phyloP scores from a whole-genome alignment of 2,329 filamentous ascomycete species.

The Pyricularia pennisetigena region DNA sequence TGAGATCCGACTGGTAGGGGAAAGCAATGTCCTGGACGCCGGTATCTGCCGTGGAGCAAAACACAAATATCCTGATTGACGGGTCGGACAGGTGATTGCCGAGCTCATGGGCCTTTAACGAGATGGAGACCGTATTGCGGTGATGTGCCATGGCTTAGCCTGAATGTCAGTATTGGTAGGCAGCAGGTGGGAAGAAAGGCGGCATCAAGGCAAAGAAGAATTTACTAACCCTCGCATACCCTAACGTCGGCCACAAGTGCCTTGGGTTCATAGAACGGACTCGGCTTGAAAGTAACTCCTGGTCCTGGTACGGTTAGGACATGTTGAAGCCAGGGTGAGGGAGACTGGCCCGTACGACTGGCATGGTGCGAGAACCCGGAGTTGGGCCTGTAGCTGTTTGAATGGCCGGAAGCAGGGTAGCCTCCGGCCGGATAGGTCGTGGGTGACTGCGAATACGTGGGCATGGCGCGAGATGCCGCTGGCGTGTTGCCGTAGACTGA shows the following conservation, averaged over 20 bases:
- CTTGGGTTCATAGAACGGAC: constrained; percentile 74
- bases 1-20: constrained; percentile 85
- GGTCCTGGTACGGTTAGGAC: constrained; percentile 6
- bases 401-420: not conserved
- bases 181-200: not conserved
- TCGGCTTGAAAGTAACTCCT: constrained; percentile 47
- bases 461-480: not conserved
- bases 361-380: constrained; percentile 1
- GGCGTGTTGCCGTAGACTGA: not conserved
- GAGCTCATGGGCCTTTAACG: constrained; percentile 36
- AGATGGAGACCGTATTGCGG: constrained; percentile 35
- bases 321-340: not conserved
- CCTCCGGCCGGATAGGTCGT: not conserved
- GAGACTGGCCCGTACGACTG: constrained; percentile 2
- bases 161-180: not conserved
- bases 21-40: constrained; percentile 73
- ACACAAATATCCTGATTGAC: constrained; percentile 68
- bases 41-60: constrained; percentile 60
- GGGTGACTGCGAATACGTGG: constrained; percentile 2
- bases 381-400: constrained; percentile 3
- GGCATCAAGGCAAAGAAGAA: not conserved
- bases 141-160: constrained; percentile 45
- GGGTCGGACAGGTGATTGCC: constrained; percentile 48
- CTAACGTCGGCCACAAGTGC: constrained; percentile 54
- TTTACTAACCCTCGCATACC: constrained; percentile 60